These are phyloP conservation scores for Ascochyta koolunga DNA, from an alignment of 2,329 filamentous ascomycete genomes.

Conservation along the genomic window DNA sequence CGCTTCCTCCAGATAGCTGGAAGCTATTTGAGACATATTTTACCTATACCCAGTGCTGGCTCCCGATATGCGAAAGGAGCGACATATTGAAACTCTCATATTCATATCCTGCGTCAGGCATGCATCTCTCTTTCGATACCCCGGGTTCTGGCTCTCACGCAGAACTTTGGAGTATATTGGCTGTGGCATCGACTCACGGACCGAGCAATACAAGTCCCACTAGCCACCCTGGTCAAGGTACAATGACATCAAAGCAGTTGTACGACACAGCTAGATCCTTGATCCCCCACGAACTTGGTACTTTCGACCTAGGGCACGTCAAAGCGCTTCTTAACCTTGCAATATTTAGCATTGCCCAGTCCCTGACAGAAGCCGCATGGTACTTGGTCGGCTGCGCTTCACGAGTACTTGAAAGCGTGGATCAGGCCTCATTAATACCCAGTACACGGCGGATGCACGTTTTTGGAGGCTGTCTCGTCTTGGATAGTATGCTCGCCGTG, in stretches of 20 bases:
- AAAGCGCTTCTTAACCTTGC: constrained; percentile 58
- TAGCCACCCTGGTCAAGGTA: constrained; percentile 2
- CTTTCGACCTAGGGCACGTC: constrained; percentile 49
- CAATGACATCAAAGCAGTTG: constrained; percentile 24
- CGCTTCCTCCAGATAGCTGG: constrained; percentile 62
- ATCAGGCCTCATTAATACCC: constrained; percentile 38
- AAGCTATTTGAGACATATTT: constrained; percentile 74
- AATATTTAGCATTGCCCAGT: constrained; percentile 66
- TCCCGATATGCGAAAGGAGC: constrained; percentile 74
- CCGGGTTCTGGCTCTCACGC: constrained; percentile 47
- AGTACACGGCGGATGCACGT: constrained; percentile 48
- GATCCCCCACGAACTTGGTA: constrained; percentile 38
- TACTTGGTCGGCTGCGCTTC: constrained; percentile 69
- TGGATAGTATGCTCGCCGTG: constrained; percentile 65
- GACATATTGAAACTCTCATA: constrained; percentile 65
- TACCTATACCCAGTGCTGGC: constrained; percentile 76
- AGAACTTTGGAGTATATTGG: constrained; percentile 55
- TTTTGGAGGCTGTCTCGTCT: constrained; percentile 64
- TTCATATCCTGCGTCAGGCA: constrained; percentile 56
- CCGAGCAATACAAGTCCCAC: constrained; percentile 1
- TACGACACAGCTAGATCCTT: constrained; percentile 39
- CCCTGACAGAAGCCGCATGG: constrained; percentile 66
- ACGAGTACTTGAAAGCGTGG: constrained; percentile 56
- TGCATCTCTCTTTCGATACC: constrained; percentile 32
- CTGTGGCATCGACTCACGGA: constrained; percentile 48